Evolutionary conservation across 257 asterid species (phyloP), one percentile per base, ranked within the genome.

Genomic region (Marsdenia floribunda): DNA sequence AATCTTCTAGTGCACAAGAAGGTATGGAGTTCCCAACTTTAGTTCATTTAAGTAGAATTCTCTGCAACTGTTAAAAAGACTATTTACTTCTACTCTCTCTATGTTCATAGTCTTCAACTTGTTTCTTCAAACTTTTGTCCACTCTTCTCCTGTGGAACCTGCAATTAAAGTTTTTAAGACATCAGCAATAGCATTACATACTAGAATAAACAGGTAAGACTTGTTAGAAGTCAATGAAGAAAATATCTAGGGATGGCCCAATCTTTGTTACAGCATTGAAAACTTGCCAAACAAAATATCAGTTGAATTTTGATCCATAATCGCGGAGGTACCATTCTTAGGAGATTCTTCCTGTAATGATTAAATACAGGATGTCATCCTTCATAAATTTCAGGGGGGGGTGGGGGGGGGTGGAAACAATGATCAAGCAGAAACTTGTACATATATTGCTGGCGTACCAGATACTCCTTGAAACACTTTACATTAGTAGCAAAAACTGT

Each of bases 1-100:
- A 73, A 26, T 73, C 87, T 66, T 68, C 76, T 72, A 57, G 37
- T 76, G 90, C 92, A 74, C 90, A 89, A 83, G 75, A 79, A 90
- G 97, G 97, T 90, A 80, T 73, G 90, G 52, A 6, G 55, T 75
- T 67, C 60, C 40, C 21, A 3, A 65, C n/a, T 76, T 77, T 37
- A 24, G 29, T 21, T 76, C 68, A 54, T 18, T 64, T 18, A 14
- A 16, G 29, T 38, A 35, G 0, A 13, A 33, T 21, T 71, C 37
- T 29, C 15, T 12, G 10, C 3, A 44, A 58, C 53, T 63, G 2
- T 33, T 74, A 11, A 9, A 44, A 55, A 61, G 68, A 61, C 68
- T 13, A 15, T 70, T 70, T 22, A 35, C 46, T 44, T 44, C 49
- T 44, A 44, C 12, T 42, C 47, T 18, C 22, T 50, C 49, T 55